A percentile compares a stretch with the other conserved stretches of the same genome.
Evolutionary conservation across 2,329 filamentous ascomycete genomes (phyloP).

Genomic region (Mariannaea elegans): DNA sequence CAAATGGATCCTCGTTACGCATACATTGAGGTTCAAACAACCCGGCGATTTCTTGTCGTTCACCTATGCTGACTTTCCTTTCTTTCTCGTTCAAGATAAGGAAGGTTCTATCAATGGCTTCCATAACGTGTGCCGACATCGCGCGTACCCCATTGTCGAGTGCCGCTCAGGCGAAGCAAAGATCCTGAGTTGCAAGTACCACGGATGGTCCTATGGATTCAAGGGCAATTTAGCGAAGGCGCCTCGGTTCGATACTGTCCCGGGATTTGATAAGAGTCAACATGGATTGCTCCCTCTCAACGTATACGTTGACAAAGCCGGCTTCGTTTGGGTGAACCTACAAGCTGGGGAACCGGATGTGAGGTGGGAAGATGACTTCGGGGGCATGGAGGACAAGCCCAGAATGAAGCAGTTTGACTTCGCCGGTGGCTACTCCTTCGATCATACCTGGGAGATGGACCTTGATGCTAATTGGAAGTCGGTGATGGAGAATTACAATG

Average conservation of each 20-base stretch:
- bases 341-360: slow-evolving; percentile 56
- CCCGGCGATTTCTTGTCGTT: slow-evolving; percentile 66
- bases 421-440: slow-evolving; percentile 59
- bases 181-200: slow-evolving; percentile 67
- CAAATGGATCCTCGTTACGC: slow-evolving; percentile 63
- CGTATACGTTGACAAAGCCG: slow-evolving; percentile 59
- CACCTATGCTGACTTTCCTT: slow-evolving; percentile 61
- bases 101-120: slow-evolving; percentile 64
- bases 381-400: slow-evolving; percentile 54
- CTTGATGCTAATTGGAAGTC: slow-evolving; percentile 68
- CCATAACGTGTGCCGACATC: slow-evolving; percentile 69
- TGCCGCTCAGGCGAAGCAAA: slow-evolving; percentile 57
- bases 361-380: slow-evolving; percentile 61
- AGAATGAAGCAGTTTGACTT: slow-evolving; percentile 56
- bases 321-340: slow-evolving; percentile 67
- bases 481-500: slow-evolving; percentile 70
- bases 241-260: slow-evolving; percentile 64
- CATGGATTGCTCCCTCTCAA: slow-evolving; percentile 65
- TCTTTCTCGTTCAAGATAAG: slow-evolving; percentile 60
- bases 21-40: slow-evolving; percentile 58
- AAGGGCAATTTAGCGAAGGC: slow-evolving; percentile 68
- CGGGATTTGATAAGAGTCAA: slow-evolving; percentile 62
- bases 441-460: slow-evolving; percentile 66
- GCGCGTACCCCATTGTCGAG: slow-evolving; percentile 65
- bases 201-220: slow-evolving; percentile 69